These are phyloP conservation scores for Metarhizium album DNA, from an alignment of 2,329 filamentous ascomycete species.

Conservation along the genomic window DNA sequence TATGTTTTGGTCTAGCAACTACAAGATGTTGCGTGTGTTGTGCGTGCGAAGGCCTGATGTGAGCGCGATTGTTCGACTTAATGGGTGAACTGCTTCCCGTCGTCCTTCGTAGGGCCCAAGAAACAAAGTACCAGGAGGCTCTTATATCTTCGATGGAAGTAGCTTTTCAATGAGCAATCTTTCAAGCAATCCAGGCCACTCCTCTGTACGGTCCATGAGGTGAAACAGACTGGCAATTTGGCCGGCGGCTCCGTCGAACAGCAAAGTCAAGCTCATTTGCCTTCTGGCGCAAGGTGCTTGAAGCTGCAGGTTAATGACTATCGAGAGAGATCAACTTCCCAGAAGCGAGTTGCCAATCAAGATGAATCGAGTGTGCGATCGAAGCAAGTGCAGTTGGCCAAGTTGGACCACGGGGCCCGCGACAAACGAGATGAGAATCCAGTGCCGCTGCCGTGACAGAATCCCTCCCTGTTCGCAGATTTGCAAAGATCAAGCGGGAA, in stretches of 20 bases:
- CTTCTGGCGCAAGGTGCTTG: background rate
- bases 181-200: background rate
- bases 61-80: background rate
- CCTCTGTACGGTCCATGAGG: background rate
- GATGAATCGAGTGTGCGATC: background rate
- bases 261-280: background rate
- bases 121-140: background rate
- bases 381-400: background rate
- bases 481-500: background rate
- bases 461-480: background rate
- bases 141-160: background rate
- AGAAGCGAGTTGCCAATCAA: background rate
- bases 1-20: background rate
- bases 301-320: background rate
- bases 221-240: background rate
- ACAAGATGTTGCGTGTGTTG: background rate
- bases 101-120: background rate
- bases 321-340: background rate
- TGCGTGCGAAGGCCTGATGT: background rate
- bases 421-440: background rate
- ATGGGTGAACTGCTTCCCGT: background rate
- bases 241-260: background rate
- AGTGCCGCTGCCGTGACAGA: conserved; percentile 1
- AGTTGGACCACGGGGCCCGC: background rate
- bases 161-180: background rate